These are phyloP conservation scores for Raphanus raphanistrum DNA, from an alignment of 345 rosid species.

Conservation along the genomic window DNA sequence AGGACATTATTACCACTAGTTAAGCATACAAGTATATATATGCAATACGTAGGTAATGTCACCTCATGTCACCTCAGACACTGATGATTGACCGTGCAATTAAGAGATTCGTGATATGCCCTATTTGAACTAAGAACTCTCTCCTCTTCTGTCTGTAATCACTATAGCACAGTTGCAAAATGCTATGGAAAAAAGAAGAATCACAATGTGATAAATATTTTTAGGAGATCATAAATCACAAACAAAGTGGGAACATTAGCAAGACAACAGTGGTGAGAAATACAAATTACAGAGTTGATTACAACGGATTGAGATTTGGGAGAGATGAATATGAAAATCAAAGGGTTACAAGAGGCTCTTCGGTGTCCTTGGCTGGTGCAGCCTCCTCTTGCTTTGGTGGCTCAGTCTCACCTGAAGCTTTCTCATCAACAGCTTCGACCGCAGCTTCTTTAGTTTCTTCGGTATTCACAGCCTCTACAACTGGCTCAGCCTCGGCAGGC, in stretches of 20 bases:
- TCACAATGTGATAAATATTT: not conserved
- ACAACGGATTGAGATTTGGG: conserved; percentile 1
- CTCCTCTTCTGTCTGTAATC: not conserved
- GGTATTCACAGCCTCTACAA: conserved; percentile 24
- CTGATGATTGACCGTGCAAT: no score
- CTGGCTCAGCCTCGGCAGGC: conserved; percentile 22
- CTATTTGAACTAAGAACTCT: not conserved
- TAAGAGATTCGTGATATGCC: conserved; percentile 6
- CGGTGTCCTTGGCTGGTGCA: conserved; percentile 24
- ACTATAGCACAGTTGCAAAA: conserved; percentile 30
- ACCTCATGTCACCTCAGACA: no score
- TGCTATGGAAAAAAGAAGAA: conserved; percentile 13
- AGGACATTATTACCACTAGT: no score
- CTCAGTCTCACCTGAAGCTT: conserved; percentile 28
- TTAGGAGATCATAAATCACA: conserved; percentile 5
- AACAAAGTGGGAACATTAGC: conserved; percentile 1
- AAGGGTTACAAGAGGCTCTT: conserved; percentile 44
- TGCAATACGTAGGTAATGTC: no score
- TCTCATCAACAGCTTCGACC: conserved; percentile 13
- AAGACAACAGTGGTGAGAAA: conserved; percentile 20
- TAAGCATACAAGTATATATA: no score
- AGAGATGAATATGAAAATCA: conserved; percentile 28
- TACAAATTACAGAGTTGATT: conserved; percentile 16
- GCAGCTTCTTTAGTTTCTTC: conserved; percentile 33
- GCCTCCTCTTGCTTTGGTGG: conserved; percentile 36